phyloP scores from a whole-genome alignment of 352 stramenopile genomes.

The Aphanomyces invadans region DNA sequence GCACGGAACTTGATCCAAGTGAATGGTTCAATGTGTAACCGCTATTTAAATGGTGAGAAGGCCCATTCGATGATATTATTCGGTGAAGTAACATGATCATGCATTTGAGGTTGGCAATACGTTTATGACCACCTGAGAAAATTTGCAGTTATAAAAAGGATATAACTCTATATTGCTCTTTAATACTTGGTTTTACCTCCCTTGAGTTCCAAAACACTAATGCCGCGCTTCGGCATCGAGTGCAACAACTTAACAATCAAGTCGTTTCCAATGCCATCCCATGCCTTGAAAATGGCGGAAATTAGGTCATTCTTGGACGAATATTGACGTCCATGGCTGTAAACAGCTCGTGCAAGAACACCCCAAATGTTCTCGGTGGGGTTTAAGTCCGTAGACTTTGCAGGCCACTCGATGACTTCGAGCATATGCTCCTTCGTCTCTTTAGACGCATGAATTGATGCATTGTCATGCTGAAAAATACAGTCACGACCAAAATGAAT shows the following conservation, averaged over 20 bases:
- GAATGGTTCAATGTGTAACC: not conserved
- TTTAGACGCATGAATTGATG: not conserved
- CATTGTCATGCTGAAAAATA: not conserved
- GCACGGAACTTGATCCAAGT: not conserved
- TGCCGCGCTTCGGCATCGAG: not conserved
- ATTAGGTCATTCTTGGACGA: not conserved
- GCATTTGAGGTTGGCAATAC: not conserved
- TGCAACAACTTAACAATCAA: not conserved
- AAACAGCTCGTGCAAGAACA: not conserved
- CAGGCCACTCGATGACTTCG: not conserved
- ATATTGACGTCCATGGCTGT: not conserved
- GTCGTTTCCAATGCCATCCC: not conserved
- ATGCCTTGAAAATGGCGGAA: not conserved
- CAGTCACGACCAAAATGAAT: not conserved
- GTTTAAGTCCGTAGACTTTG: not conserved
- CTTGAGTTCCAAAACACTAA: not conserved
- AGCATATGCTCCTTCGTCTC: conserved; percentile 1
- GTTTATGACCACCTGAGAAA: not conserved
- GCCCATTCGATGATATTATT: not conserved
- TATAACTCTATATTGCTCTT: not conserved
- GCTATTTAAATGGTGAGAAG: not conserved
- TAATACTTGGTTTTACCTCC: not conserved
- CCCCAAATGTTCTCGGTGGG: not conserved
- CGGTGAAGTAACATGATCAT: not conserved
- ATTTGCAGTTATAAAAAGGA: not conserved